Evolutionary conservation across 257 asterid genomes (phyloP).

Genomic region (Gentiana straminea): DNA sequence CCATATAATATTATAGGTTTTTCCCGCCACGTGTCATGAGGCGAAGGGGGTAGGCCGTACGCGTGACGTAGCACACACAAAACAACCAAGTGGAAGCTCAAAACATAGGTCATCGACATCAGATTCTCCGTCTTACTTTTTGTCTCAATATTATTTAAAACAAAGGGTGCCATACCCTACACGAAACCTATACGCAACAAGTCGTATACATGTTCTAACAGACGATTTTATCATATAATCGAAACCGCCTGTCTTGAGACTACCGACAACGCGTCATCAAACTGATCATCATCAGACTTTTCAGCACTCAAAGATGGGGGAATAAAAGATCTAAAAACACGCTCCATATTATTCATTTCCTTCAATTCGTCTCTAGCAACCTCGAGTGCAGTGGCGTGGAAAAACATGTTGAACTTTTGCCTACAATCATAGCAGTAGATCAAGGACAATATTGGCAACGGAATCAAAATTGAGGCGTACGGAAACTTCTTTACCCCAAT

Average conservation of each 20-base stretch:
- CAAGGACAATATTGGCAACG: slow-evolving; percentile 44
- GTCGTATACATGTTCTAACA: too few species aligned
- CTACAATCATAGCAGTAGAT: slow-evolving; percentile 35
- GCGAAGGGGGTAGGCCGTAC: too few species aligned
- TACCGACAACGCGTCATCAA: slow-evolving; percentile 61
- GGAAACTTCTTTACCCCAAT: slow-evolving; percentile 37
- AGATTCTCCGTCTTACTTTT: too few species aligned
- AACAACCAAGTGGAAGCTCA: too few species aligned
- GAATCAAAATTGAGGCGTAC: slow-evolving; percentile 37
- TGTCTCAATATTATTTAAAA: too few species aligned
- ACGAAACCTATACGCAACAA: too few species aligned
- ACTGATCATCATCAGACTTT: slow-evolving; percentile 54
- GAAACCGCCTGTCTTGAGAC: slow-evolving; percentile 37
- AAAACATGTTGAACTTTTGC: slow-evolving; percentile 51
- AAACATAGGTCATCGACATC: too few species aligned
- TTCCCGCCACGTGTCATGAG: too few species aligned
- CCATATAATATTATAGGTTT: too few species aligned
- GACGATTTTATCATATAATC: slow-evolving; percentile 3
- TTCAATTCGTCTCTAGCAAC: slow-evolving; percentile 53
- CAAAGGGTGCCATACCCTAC: too few species aligned
- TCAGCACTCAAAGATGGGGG: slow-evolving; percentile 62
- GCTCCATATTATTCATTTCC: slow-evolving; percentile 60
- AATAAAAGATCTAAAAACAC: slow-evolving; percentile 45
- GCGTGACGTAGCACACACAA: too few species aligned
- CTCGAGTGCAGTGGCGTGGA: slow-evolving; percentile 57